phyloP scores from a whole-genome alignment of 2,329 filamentous ascomycete species.

The Lasiodiplodia sp. region DNA sequence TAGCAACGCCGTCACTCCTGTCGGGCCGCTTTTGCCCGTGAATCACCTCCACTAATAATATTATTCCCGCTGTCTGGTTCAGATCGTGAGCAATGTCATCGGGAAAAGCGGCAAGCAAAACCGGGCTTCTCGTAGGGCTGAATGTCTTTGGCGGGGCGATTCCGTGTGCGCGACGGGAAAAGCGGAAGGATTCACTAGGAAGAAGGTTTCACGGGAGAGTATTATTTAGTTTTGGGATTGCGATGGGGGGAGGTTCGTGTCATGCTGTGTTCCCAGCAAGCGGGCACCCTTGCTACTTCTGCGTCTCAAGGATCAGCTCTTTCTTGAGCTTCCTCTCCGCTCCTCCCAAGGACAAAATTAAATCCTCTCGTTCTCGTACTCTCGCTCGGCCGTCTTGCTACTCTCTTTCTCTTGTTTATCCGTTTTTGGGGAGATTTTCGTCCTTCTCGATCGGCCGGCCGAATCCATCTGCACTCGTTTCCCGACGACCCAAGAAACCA shows the following conservation, averaged over 20 bases:
- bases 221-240: not conserved
- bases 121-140: not conserved
- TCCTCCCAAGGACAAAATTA: not conserved
- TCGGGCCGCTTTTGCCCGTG: not conserved
- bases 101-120: slow-evolving; percentile 1
- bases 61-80: not conserved
- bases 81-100: not conserved
- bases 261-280: not conserved
- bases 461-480: not conserved
- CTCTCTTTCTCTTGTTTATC: not conserved
- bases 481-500: not conserved
- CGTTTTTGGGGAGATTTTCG: not conserved
- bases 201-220: not conserved
- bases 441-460: slow-evolving; percentile 5
- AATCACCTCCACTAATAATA: no score
- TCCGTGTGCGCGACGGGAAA: not conserved
- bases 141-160: not conserved
- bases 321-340: not conserved
- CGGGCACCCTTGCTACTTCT: not conserved
- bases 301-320: not conserved
- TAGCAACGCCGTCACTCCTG: not conserved
- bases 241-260: not conserved
- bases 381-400: not conserved
- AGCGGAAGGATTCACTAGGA: not conserved
- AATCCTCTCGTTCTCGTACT: not conserved